Percentiles rank a stretch among this genome's conserved stretches.
Conservation (phyloP, 225 moss, liverwort and hornwort genomes). For the Sphagnum tenellum region DNA sequence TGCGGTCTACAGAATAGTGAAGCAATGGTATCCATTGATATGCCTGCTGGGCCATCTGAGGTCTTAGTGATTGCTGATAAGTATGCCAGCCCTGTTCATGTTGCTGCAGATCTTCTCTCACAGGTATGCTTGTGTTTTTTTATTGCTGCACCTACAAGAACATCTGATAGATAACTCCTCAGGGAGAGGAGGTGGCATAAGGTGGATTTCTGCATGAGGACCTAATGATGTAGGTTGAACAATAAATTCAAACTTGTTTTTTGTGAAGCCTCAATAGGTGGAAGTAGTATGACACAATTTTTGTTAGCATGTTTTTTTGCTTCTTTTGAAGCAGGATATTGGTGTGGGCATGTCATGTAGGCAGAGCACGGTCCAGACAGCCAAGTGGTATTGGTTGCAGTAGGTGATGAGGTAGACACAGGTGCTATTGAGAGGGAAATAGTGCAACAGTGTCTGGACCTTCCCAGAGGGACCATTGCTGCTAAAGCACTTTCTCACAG, state of each 20-base stretch:
- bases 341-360: conserved; percentile 17
- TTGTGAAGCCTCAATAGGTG: no score
- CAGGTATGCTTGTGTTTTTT: conserved; percentile 37
- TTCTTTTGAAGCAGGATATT: no score
- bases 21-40: conserved; percentile 97
- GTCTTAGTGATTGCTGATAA: conserved; percentile 92
- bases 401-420: conserved; percentile 73
- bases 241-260: no score
- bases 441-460: conserved; percentile 70
- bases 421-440: conserved; percentile 56
- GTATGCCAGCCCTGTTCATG: conserved; percentile 67
- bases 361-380: conserved; percentile 99
- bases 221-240: no score
- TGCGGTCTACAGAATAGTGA: conserved; percentile 58
- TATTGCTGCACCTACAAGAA: background rate
- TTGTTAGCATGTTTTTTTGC: no score
- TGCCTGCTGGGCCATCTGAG: conserved; percentile 98
- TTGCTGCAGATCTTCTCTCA: conserved; percentile 88
- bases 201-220: no score
- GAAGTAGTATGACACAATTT: no score
- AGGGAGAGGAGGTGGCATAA: no score
- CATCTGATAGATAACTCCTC: no score
- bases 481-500: conserved; percentile 82
- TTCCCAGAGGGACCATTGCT: conserved; percentile 75
- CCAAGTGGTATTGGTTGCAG: conserved; percentile 92